Base-by-base conservation (phyloP, 2,329 filamentous ascomycete species). In the Cercospora nicotianae region DNA sequence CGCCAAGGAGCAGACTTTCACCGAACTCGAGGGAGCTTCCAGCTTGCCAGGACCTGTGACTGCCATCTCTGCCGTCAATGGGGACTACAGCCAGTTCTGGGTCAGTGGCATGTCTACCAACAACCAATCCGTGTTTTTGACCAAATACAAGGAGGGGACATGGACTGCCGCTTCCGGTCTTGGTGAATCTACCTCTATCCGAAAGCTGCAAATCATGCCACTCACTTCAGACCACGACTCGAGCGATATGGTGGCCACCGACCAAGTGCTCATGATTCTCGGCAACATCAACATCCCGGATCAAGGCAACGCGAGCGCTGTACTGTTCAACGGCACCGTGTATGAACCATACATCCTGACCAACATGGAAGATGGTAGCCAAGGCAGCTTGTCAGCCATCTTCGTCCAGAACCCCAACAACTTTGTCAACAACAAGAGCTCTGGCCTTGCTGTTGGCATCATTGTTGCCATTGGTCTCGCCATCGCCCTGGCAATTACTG, bases 241-340 rank as follows among this genome's bases (percentile, higher is more conserved):
- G 13, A 88, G 86, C 2, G 80, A 86, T 42, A 82, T 93, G 6
- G 81, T 99, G 16, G 85, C 88, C 62, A 80, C 85, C 18, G 84
- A 88, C 69, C 88, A 95, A 77, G 86, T 88, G 3, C 86, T 99
- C 39, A 86, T 99, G 80, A 83, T 98, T 60, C 92, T 92, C n/a
- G 95, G 95, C 45, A 87, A 90, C 63, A 87, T 99, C 72, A 86
- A 88, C 71, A 84, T 98, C 18, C 87, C 90, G 0, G 82, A 83
- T 60, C 93, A 93, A 76, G 94, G 94, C 67, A 90, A 89, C 66
- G 92, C 91, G 5, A 96, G 94, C 13, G 93, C 92, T 8, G 94
- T 90, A 7, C 83, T 97, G 30, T 99, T 91, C 82, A 92, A 98
- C 76, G 95, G 95, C 74, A 92, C 89, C 10, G 82, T 83, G 2